Evolutionary conservation across 2,329 filamentous ascomycete species (phyloP), one percentile per base, ranked within the genome.

Genomic region (Trichoderma sp.): DNA sequence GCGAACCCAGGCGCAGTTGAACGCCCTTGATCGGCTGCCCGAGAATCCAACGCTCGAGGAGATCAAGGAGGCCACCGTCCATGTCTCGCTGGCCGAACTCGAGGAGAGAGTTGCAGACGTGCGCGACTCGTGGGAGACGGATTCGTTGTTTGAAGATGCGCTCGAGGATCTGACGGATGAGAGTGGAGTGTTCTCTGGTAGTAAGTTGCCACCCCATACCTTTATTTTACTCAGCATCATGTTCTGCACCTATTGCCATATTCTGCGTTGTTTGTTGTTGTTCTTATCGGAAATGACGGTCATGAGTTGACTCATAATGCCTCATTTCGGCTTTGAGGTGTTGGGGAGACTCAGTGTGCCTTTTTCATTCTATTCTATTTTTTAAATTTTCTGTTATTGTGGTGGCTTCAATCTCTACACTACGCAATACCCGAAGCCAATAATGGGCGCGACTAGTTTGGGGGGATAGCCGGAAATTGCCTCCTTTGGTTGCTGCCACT

Each of bases 81-180:
- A 81, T 62, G 83, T 83, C 33, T 83, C 83, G 35, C 82, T 84
- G 27, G 81, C 83, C 59, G 88, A 89, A 75, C 84, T 89, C 11
- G 88, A 89, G 77, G 86, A 89, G 77, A 85, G 86, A 79, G 85
- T 89, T 77, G 86, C 86, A 35, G 88, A 89, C 75, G 85, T 87
- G 5, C 84, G 84, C 75, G 88, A 90, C 68, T 87, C 87, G 14
- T 92, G 90, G 91, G 91, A 92, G 79, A 89, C 88, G 6, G 89
- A 92, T 78, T 93, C 91, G 31, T 83, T 93, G 3, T 91, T 91
- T 77, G 90, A 91, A 77, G 91, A 93, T 79, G 86, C 88, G 41
- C 85, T 93, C 71, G 89, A 92, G 74, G 88, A 90, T 75, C 81
- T 92, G 77, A 85, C 85, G 62, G 87, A 91, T 62, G 89, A 91